Evolutionary conservation across 163 green algal species (phyloP), one percentile per base, ranked within the genome.

Genomic region (Coccomyxa subellipsoidea): DNA sequence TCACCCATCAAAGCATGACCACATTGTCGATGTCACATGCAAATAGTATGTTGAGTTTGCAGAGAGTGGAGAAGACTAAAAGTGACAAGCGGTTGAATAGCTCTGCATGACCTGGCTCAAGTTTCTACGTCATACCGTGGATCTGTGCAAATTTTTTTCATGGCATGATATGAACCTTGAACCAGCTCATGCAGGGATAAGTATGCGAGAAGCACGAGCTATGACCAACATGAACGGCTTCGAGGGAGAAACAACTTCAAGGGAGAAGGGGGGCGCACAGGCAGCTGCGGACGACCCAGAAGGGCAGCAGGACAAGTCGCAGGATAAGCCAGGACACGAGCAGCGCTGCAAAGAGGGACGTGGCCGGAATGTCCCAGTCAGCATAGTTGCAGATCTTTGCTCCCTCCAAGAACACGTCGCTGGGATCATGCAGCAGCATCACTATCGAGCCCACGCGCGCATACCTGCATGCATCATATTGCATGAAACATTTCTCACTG

Each of bases 401-500:
- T 2, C 81, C 80, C 80, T 96, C 93, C 86, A 97, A 85, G 32
- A 96, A 86, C 40, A 97, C 90, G 81, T 97, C 94, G 35, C 87
- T 92, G 54, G 90, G 86, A 83, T 97, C 93, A 76, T 97, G 93
- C 38, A 97, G 83, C 81, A 93, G 35, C 90, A 97, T 95, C 29
- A 96, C 88, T 23, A 96, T 83, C 32, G 88, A 92, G 77, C 92
- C 93, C 8, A 94, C 85, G 15, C 93, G 88, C 29, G 86, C 82
- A 76, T 93, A 96, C 1, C 93, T 96, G 91, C 81, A 78, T 53
- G 72, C 72, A 18, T 39, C 72, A 79, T 53, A 9, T 38, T 38
- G 10, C 18, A 15, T 36, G 29, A 59, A 18, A 12, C 47, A 59
- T 23, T 59, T 8, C n/a, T n/a, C n/a, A n/a, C n/a, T n/a, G n/a